These are phyloP conservation scores for Solanum neorickii DNA, from an alignment of 257 asterid species.

Conservation along the genomic window DNA sequence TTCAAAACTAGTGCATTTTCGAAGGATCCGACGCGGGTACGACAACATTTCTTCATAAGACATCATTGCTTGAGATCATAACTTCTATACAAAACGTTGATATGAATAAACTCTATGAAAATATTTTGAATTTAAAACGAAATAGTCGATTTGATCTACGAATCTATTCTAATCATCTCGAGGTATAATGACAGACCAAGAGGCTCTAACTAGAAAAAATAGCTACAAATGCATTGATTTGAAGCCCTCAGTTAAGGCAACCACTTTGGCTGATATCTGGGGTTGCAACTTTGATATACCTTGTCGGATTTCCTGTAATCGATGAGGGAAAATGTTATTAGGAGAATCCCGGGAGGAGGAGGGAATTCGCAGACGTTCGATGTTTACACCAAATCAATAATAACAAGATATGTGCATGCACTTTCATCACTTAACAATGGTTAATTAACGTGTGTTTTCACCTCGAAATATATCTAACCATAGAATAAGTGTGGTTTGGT, in stretches of 20 bases:
- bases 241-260: conserved; percentile 79
- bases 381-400: not conserved
- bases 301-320: conserved; percentile 66
- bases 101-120: no score
- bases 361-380: not conserved
- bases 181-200: not conserved
- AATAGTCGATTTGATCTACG: no score
- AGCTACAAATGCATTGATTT: conserved; percentile 56
- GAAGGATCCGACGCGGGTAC: no score
- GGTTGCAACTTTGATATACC: conserved; percentile 64
- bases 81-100: no score
- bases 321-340: not conserved
- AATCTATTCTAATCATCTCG: not conserved
- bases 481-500: not conserved
- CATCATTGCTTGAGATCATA: no score
- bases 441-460: not conserved
- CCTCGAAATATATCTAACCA: not conserved
- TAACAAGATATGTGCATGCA: not conserved
- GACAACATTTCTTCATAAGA: no score
- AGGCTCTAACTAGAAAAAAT: not conserved
- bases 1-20: no score
- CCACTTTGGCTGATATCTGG: conserved; percentile 70
- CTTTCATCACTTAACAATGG: not conserved
- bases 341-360: not conserved
- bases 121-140: no score